Evolutionary conservation across 495 filamentous ascomycete genomes (phyloP), one percentile per base, ranked within the genome.

Genomic region (Aspergillus campestris): DNA sequence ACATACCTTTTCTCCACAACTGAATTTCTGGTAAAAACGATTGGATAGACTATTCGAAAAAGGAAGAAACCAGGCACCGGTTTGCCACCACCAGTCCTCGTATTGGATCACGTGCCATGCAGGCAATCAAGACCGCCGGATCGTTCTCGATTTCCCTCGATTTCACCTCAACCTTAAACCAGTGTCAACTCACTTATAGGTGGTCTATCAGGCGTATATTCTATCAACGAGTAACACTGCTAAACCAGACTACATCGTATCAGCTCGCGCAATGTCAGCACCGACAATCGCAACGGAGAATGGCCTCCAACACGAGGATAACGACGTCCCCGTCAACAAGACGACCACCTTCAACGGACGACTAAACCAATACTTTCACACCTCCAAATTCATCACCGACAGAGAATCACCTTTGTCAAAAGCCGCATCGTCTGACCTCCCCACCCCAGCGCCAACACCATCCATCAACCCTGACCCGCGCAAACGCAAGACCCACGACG

Each of bases 311-410:
- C 7, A 11, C 15, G 40, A 48, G 15, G 42, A 51, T 7, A 44
- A 55, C 3, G 57, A 65, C 35, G 53, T 68, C 15, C 62, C 67
- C 24, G 58, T 69, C 36, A 62, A 67, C 49, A 64, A 57, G 41
- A 46, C 43, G 8, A 61, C 67, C 8, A 82, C 62, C 48, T 84
- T 86, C 49, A 57, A 72, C 29, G 79, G 80, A 32, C 66, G 65
- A 12, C 63, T 86, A 30, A 70, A 77, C 31, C 61, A 60, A 59
- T 62, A 60, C 45, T 51, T 67, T 4, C 69, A 72, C 38, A 33
- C 55, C 12, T 43, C 52, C 9, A 51, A 58, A 9, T 42, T 45
- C 18, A 45, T 28, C 36, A n/a, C 39, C 48, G 32, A 40, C 40
- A 53, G 15, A 7, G 40, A 18, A 8, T 14, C 44, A 9, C 14